Evolutionary conservation across 495 filamentous ascomycete species (phyloP).

Genomic region (Evernia prunastri): DNA sequence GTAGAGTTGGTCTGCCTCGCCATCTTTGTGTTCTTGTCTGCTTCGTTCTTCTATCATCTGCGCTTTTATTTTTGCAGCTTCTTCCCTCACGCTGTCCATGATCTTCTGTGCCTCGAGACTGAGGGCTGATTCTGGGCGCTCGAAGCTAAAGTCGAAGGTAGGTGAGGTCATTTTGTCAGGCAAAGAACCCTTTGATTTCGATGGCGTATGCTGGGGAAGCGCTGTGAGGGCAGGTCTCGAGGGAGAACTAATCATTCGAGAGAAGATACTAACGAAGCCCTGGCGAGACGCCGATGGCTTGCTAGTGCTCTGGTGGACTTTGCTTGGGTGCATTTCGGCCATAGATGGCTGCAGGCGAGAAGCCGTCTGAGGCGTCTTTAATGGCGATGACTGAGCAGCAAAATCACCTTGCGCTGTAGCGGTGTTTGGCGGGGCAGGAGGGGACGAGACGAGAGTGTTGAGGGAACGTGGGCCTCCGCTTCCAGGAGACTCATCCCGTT

Average conservation of each 20-base stretch:
- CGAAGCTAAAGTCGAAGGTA: slow-evolving; percentile 68
- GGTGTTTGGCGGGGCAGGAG: slow-evolving; percentile 36
- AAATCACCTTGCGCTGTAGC: slow-evolving; percentile 22
- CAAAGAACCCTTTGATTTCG: slow-evolving; percentile 38
- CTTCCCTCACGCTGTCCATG: slow-evolving; percentile 67
- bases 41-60: slow-evolving; percentile 52
- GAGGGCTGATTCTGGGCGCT: slow-evolving; percentile 53
- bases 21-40: slow-evolving; percentile 36
- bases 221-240: not conserved
- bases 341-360: slow-evolving; percentile 42
- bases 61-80: slow-evolving; percentile 61
- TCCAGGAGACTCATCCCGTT: slow-evolving; percentile 35
- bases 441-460: slow-evolving; percentile 39
- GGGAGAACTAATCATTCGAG: slow-evolving; percentile 12
- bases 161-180: slow-evolving; percentile 45
- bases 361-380: slow-evolving; percentile 46
- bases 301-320: slow-evolving; percentile 62
- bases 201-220: slow-evolving; percentile 27
- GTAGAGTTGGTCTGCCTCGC: slow-evolving; percentile 33
- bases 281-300: slow-evolving; percentile 56
- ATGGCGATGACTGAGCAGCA: slow-evolving; percentile 34
- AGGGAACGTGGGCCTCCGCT: slow-evolving; percentile 23
- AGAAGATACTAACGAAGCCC: slow-evolving; percentile 35
- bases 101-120: slow-evolving; percentile 67
- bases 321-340: slow-evolving; percentile 75